Evolutionary conservation across 257 asterid species (phyloP), one percentile per base, ranked within the genome.

Genomic region (Cinchona pubescens): DNA sequence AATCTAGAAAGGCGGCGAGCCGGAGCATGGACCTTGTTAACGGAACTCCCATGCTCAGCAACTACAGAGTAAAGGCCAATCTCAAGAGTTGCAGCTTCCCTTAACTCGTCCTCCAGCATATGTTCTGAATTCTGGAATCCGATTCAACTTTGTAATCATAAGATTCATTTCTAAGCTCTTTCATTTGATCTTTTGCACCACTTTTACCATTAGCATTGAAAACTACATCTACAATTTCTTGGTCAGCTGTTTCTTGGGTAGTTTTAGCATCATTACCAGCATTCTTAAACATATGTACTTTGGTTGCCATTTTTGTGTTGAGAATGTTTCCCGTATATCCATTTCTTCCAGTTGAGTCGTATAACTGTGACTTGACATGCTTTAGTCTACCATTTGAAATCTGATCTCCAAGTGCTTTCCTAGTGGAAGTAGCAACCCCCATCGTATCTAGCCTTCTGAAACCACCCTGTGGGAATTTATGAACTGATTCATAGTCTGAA

Each of bases 1-100:
- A 91, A 87, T 76, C 99, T 85, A 8, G 97, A 88, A 42, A 95
- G 88, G 65, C 99, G 84, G 34, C 98, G 84, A 75, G 99, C 97
- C 11, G 99, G 94, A 67, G 97, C 86, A 75, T 92, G 99, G 46
- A 95, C 93, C 84, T 91, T 95, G 79, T 82, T 83, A 37, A 72
- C 83, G 37, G 99, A 95, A 75, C 93, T 79, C 29, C 90, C 90
- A 78, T 95, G 99, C 86, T 92, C 99, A 34, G 99, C 85, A 58
- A 87, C 89, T 59, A 87, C 79, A 8, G 96, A 88, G 85, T 88
- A 95, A 64, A 95, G 90, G 53, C 90, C 90, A 79, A 91, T 84
- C 87, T 95, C 99, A 13, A 92, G 79, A 6, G 85, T 93, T 15
- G 98, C 98, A 40, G 90, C 78, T 83, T 95, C 97, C 82, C 82